phyloP scores from a whole-genome alignment of 768 basidiomycete genomes.

The Gelatoporia subvermispora region DNA sequence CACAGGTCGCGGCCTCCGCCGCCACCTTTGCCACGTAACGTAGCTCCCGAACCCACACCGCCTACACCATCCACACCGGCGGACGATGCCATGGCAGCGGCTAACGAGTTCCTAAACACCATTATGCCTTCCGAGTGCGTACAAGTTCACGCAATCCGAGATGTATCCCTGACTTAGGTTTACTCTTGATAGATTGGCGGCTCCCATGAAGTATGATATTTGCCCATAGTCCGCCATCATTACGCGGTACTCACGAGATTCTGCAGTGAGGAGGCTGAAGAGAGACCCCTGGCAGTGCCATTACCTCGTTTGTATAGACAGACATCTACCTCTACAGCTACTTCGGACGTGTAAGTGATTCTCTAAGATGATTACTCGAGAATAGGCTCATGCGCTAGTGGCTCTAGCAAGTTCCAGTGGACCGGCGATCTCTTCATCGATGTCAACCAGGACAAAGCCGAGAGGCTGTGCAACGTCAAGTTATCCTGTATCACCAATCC shows the following conservation, averaged over 20 bases:
- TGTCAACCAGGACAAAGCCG: slow-evolving; percentile 29
- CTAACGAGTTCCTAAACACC: slow-evolving; percentile 32
- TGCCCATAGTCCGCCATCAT: too few relatives aligned
- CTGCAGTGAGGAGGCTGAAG: background rate
- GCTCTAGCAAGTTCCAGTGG: slow-evolving; percentile 34
- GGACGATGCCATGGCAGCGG: slow-evolving; percentile 15
- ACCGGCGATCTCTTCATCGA: slow-evolving; percentile 47
- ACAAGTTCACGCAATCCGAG: background rate
- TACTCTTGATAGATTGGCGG: slow-evolving; percentile 16
- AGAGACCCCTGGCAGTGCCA: too few relatives aligned
- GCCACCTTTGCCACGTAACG: slow-evolving; percentile 4
- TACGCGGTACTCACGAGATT: background rate
- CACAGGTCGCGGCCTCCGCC: background rate
- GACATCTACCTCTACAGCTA: too few relatives aligned
- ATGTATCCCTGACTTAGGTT: background rate
- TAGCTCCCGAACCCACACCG: background rate
- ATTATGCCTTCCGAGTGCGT: slow-evolving; percentile 40
- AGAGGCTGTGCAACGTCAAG: slow-evolving; percentile 44
- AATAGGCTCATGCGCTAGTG: too few relatives aligned
- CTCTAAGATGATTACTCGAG: too few relatives aligned
- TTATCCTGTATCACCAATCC: slow-evolving; percentile 43
- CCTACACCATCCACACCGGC: slow-evolving; percentile 1
- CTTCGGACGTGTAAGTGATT: too few relatives aligned
- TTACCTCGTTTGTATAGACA: too few relatives aligned
- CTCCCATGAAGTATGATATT: slow-evolving; percentile 19